Evolutionary conservation across 1,284 basidiomycete species (phyloP), one percentile per base, ranked within the genome.

Genomic region (Ustilago loliicola): DNA sequence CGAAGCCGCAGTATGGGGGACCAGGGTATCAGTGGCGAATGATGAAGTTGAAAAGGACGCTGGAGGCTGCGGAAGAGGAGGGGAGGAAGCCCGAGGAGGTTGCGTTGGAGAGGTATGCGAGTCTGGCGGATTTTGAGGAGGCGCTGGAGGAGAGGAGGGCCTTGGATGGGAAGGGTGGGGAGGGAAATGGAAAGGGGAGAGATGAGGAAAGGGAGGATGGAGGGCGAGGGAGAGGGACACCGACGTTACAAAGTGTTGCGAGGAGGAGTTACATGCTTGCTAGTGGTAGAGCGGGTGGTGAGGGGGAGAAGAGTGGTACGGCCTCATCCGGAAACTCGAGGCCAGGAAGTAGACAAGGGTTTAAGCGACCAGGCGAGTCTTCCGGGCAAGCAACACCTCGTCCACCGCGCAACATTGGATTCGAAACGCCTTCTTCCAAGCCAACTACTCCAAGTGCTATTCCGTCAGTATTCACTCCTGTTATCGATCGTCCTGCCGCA

Each of bases 1-100:
- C 40, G 8, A 55, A 54, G 32, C 89, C 48, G 80, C 84, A 87
- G 29, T 82, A 88, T 55, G 91, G 96, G 2, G 94, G 94, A 0
- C 93, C 95, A 2, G 96, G 96, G 11, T 94, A 94, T 19, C 92
- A 92, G 83, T 99, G 96, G 96, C 91, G 96, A 25, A 98, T 98
- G 96, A 95, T 94, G 92, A 95, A 96, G 85, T 90, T 99, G 1
- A 91, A 92, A 40, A 90, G 94, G 15, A 92, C 95, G 1, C 95
- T 93, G 85, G 96, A 98, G 86, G 90, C 93, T 4, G 94, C 93
- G 0, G 92, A 95, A 72, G 94, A 96, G 82, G 94, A 96, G 25
- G 82, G 83, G 79, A 88, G 90, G 23, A 82, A 91, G 0, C 86
- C 96, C 1, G 92, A 95, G 83, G 91, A 95, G 61, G 91, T 98